Conservation (phyloP, 345 rosid genomes). For the Hevea brasiliensis region DNA sequence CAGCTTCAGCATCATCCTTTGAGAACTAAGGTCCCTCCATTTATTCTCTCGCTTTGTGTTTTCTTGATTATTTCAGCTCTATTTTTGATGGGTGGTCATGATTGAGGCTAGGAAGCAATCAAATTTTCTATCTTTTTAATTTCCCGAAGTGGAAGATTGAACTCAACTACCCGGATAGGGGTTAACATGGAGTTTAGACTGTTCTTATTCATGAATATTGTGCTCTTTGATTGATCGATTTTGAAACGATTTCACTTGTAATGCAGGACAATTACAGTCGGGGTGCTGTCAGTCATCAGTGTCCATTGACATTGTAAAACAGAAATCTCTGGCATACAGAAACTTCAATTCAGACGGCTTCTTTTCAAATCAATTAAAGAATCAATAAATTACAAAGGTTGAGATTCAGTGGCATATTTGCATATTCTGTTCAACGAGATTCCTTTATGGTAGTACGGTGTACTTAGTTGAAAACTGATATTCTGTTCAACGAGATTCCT, state of each 20-base stretch:
- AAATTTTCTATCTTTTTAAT: neutral
- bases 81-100: constrained; percentile 11
- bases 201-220: neutral
- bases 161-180: neutral
- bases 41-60: neutral
- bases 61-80: neutral
- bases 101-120: neutral
- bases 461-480: no score
- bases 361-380: constrained; percentile 47
- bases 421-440: neutral
- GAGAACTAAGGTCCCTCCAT: constrained; percentile 63
- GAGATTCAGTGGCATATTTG: neutral
- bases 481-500: neutral
- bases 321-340: constrained; percentile 87
- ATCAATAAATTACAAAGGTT: neutral
- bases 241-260: neutral
- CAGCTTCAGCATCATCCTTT: constrained; percentile 84
- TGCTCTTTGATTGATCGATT: no score
- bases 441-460: neutral
- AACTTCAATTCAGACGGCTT: constrained; percentile 75
- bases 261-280: constrained; percentile 80
- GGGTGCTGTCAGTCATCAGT: constrained; percentile 68
- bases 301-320: no score
- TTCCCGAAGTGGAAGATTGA: neutral
- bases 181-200: neutral